Base-by-base conservation (phyloP, 192 early-diverging fungal species). In the Mycoemilia scoparia region DNA sequence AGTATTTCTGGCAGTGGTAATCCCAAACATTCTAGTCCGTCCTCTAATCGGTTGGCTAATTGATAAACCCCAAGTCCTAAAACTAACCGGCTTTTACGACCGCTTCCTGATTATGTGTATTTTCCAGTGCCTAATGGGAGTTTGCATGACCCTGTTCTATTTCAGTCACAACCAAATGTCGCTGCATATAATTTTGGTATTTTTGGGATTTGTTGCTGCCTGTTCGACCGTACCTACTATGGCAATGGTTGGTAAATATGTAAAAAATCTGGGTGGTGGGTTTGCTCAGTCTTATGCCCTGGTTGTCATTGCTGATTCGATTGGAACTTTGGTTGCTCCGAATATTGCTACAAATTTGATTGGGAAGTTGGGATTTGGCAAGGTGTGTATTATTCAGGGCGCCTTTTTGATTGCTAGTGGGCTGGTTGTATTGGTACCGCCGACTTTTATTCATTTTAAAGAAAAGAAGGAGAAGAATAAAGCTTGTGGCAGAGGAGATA, bases 291-390 rank as follows among this genome's bases (percentile, higher is more conserved):
- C 73, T 1, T 80, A 79, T 48, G 76, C 76, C 4, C 46, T 84
- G 24, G 77, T 76, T 49, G 81, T 79, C 47, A 74, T 81, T 51
- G 69, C 75, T 0, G 80, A 74, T 29, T 72, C 74, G 13, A 43
- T 71, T 11, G 74, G 76, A 11, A n/a, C n/a, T n/a, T n/a, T n/a
- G n/a, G n/a, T n/a, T n/a, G n/a, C n/a, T n/a, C n/a, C n/a, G n/a
- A n/a, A n/a, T n/a, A n/a, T n/a, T n/a, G n/a, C n/a, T n/a, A n/a
- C n/a, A n/a, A n/a, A n/a, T n/a, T n/a, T n/a, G n/a, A n/a, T n/a
- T n/a, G n/a, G n/a, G n/a, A n/a, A n/a, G n/a, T n/a, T n/a, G n/a
- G n/a, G n/a, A n/a, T n/a, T n/a, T n/a, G n/a, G n/a, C n/a, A n/a
- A n/a, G n/a, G n/a, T n/a, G n/a, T n/a, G n/a, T n/a, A n/a, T n/a